Base-by-base conservation (phyloP, 139 green algal species). In the Tetraselmis striata region DNA sequence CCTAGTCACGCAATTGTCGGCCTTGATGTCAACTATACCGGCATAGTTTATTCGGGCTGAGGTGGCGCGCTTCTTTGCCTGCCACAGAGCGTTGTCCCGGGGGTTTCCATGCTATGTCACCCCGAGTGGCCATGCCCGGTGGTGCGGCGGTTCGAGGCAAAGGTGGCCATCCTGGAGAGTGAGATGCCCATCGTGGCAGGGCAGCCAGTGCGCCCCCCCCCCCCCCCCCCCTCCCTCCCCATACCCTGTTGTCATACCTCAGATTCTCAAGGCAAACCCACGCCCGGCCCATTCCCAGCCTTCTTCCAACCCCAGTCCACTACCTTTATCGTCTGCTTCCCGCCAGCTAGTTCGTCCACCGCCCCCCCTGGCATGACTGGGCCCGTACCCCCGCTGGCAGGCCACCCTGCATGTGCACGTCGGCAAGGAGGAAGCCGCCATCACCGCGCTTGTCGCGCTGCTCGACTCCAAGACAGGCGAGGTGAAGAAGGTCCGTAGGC, bases 91-190 rank as follows among this genome's bases (percentile, higher is more conserved):
- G n/a, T n/a, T n/a, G n/a, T n/a, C n/a, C n/a, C n/a, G n/a, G n/a
- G n/a, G n/a, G n/a, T n/a, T n/a, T n/a, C n/a, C n/a, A n/a, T n/a
- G n/a, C n/a, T n/a, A n/a, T n/a, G n/a, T n/a, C 83, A 98, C 81
- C 90, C 93, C 1, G 89, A 94, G 30, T 96, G 86, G 77, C 92
- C 94, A 0, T 89, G 95, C 11, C 90, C 88, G 0, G n/a, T 96
- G 45, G 94, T 89, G 0, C 84, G 59, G 22, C 85, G 81, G 29
- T 90, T 98, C 76, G 86, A 94, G 83, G 89, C 89, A 11, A 80
- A 86, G 25, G 75, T 98, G 29, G 81, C 97, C 31, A 91, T 98
- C 67, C 91, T 98, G 45, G 90, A 97, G 25, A 82, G 95, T 25
- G 24, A 79, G 0, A 84, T 96, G 18, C 95, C 95, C 0, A 79